Evolutionary conservation across 345 rosid species (phyloP).

Genomic region (Brassica rapa): DNA sequence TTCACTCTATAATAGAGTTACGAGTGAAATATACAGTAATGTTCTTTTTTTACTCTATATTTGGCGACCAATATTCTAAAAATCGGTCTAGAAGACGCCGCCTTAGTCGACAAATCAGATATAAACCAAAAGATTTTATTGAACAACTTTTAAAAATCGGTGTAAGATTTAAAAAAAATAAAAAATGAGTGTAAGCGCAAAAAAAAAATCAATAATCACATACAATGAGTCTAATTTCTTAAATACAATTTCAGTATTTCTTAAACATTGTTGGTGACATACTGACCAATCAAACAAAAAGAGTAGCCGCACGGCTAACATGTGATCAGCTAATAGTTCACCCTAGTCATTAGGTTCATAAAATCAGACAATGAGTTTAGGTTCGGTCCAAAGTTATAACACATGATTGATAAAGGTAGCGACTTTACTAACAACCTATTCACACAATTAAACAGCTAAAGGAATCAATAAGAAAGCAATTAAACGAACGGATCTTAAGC

Average conservation of each 20-base stretch:
- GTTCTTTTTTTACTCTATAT: no score
- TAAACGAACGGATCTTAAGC: not conserved
- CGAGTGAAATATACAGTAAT: no score
- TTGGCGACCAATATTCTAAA: not conserved
- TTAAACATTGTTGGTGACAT: constrained; percentile 4
- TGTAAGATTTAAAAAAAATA: no score
- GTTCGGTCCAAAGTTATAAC: not conserved
- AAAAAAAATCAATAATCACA: no score
- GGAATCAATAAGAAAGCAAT: not conserved
- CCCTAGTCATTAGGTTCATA: not conserved
- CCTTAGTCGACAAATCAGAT: no score
- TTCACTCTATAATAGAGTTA: no score
- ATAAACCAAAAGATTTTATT: no score
- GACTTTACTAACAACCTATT: not conserved
- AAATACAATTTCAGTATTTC: no score
- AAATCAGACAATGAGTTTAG: not conserved
- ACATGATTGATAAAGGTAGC: not conserved
- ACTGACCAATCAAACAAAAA: constrained; percentile 33
- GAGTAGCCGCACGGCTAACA: constrained; percentile 23
- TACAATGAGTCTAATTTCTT: no score
- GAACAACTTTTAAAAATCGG: no score
- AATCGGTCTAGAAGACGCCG: no score
- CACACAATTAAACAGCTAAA: not conserved
- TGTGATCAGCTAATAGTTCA: constrained; percentile 42
- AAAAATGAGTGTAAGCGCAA: no score